Conservation (phyloP, 2,329 filamentous ascomycete species). For the Trichoderma sp. region DNA sequence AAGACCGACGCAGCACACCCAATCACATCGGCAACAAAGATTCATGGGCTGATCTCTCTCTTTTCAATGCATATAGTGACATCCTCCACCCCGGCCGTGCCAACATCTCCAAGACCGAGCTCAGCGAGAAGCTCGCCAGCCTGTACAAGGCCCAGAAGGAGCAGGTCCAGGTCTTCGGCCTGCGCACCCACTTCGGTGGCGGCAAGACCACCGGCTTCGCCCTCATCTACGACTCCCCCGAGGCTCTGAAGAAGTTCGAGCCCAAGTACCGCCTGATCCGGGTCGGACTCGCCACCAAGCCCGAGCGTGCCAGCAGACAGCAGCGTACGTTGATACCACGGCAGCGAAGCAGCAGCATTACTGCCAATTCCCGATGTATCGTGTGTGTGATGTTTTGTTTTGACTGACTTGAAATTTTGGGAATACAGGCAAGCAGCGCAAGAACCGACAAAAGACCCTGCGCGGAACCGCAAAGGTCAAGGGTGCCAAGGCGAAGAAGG, state of each 20-base stretch:
- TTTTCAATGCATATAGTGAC: slow-evolving; percentile 66
- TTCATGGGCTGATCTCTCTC: slow-evolving; percentile 1
- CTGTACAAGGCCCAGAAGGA: slow-evolving; percentile 99
- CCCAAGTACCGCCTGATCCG: slow-evolving; percentile 95
- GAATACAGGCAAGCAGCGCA: slow-evolving; percentile 94
- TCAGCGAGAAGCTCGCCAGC: slow-evolving; percentile 88
- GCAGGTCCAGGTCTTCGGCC: slow-evolving; percentile 95
- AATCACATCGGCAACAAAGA: neutral
- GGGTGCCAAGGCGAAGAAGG: slow-evolving; percentile 93
- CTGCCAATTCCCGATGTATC: neutral
- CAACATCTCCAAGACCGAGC: slow-evolving; percentile 99
- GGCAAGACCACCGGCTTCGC: slow-evolving; percentile 99
- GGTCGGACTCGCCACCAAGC: slow-evolving; percentile 87
- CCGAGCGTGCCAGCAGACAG: slow-evolving; percentile 97
- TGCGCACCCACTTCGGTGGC: slow-evolving; percentile 98
- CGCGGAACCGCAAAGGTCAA: slow-evolving; percentile 98
- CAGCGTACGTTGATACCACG: slow-evolving; percentile 72
- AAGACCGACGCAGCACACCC: neutral
- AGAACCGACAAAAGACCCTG: slow-evolving; percentile 99
- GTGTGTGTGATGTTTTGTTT: neutral
- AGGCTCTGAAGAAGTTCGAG: slow-evolving; percentile 99
- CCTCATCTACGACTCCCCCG: slow-evolving; percentile 95
- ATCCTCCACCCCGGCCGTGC: slow-evolving; percentile 98
- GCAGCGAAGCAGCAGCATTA: neutral
- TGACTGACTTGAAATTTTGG: slow-evolving; percentile 24